Evolutionary conservation across 2,329 filamentous ascomycete genomes (phyloP), one percentile per base, ranked within the genome.

Genomic region (Tolypocladium endophyticum): DNA sequence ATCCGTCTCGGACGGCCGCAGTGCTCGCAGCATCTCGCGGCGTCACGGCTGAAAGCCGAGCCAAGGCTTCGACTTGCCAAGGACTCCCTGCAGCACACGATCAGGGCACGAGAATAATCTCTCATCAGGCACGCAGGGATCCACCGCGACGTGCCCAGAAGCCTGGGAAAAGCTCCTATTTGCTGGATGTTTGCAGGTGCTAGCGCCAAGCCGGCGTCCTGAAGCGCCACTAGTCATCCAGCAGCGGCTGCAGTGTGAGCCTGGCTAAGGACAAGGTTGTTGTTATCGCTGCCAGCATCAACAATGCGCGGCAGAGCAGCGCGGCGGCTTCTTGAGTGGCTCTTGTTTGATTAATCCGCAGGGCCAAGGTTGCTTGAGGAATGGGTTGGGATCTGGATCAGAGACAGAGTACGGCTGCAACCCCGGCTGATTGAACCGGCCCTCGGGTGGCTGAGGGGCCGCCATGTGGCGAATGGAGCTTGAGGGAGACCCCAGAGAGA

Each of bases 141-240:
- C 60, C 63, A 61, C 62, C 64, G 61, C 41, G 28, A 60, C 59
- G 62, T 61, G 60, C 47, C 64, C 67, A 68, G 63, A 68, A 60
- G 65, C 61, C 62, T 69, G 68, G 68, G 63, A 69, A 65, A 68
- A 57, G 61, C 64, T 65, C 69, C 63, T 59, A 69, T 69, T 71
- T 68, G 69, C 59, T 63, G 30, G 20, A 8, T 23, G 20, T 54
- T 36, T 36, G 20, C 20, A 16, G 50, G 20, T 54, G 50, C 50
- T 54, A 23, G 50, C 30, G 50, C 33, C 30, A 54, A 33, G 50
- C 9, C 30, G 50, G 30, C 45, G 6, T 33, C 58, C 57, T 61
- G 56, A 35, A 20, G 30, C 43, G 56, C 61, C 58, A 62, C 61
- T 60, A 62, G 58, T 16, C 50, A 35, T 35, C 23, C 4, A 53